Conservation (phyloP, 2,329 filamentous ascomycete species). For the Truncatella angustata region DNA sequence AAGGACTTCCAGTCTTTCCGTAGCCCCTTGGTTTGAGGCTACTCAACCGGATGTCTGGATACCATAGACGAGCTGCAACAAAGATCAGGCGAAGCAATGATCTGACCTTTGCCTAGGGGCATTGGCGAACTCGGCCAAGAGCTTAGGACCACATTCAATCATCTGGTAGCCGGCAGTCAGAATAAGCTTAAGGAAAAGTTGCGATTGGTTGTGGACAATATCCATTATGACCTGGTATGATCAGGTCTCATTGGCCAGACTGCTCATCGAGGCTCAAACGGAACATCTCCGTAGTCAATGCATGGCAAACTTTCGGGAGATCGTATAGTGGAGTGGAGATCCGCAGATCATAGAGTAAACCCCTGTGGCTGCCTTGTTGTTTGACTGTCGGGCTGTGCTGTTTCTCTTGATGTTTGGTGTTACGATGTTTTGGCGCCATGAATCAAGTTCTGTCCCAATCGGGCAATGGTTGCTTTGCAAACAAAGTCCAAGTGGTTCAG, state of each 20-base stretch:
- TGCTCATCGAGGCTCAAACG: neutral
- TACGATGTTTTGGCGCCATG: constrained; percentile 4
- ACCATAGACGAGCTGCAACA: constrained; percentile 1
- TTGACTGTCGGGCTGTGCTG: neutral
- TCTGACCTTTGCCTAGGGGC: constrained; percentile 3
- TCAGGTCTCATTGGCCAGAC: neutral
- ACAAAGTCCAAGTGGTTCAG: neutral
- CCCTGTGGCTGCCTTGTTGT: neutral
- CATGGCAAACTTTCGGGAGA: constrained; percentile 2
- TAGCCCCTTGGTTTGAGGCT: constrained; percentile 6
- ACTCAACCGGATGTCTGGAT: constrained; percentile 1
- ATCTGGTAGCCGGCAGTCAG: neutral
- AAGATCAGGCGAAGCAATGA: constrained; percentile 10
- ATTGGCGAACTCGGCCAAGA: neutral
- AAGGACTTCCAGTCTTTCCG: neutral
- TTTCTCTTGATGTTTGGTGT: constrained; percentile 7
- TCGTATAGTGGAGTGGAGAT: constrained; percentile 1
- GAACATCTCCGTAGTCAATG: neutral
- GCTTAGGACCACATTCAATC: neutral
- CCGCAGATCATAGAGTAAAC: constrained; percentile 2
- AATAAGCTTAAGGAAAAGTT: constrained; percentile 4
- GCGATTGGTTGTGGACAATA: constrained; percentile 6
- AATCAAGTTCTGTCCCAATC: neutral
- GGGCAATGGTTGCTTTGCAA: neutral
- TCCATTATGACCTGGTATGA: neutral